Conservation (phyloP, 2,329 filamentous ascomycete species). For the Aspergillus udagawae region DNA sequence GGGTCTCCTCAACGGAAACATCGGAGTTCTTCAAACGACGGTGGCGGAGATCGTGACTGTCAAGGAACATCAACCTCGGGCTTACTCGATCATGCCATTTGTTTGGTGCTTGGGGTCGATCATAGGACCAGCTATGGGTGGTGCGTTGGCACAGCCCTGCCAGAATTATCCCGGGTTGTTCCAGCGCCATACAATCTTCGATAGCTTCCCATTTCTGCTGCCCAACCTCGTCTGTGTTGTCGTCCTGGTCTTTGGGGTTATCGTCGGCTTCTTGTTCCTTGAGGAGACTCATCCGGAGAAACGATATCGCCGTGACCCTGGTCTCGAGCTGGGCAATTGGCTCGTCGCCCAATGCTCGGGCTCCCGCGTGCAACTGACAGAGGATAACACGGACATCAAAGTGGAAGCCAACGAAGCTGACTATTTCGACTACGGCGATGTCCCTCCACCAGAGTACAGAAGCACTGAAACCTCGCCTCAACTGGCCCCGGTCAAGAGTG, state of each 20-base stretch:
- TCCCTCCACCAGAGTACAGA: conserved; percentile 65
- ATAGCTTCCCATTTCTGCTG: conserved; percentile 81
- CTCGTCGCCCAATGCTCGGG: conserved; percentile 45
- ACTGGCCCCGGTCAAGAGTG: conserved; percentile 34
- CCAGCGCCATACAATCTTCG: conserved; percentile 70
- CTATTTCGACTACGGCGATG: conserved; percentile 58
- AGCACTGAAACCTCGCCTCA: conserved; percentile 54
- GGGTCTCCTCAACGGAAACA: conserved; percentile 91
- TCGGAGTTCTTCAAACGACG: conserved; percentile 90
- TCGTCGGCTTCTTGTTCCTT: conserved; percentile 78
- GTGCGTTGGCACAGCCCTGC: conserved; percentile 81
- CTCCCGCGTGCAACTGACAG: conserved; percentile 25
- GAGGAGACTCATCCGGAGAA: conserved; percentile 89
- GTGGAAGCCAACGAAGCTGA: conserved; percentile 40
- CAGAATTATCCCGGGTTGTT: conserved; percentile 75
- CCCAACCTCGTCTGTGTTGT: conserved; percentile 85
- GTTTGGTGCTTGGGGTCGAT: conserved; percentile 98
- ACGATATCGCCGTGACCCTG: conserved; percentile 70
- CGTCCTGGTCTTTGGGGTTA: conserved; percentile 71
- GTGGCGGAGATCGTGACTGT: conserved; percentile 90
- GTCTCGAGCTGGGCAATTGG: conserved; percentile 71
- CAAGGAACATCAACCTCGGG: conserved; percentile 89
- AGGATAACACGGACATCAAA: conserved; percentile 39
- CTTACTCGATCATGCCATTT: conserved; percentile 96
- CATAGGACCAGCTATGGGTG: conserved; percentile 85